Conservation (phyloP, 176 grass and related monocot genomes). For the Sorghum bicolor region DNA sequence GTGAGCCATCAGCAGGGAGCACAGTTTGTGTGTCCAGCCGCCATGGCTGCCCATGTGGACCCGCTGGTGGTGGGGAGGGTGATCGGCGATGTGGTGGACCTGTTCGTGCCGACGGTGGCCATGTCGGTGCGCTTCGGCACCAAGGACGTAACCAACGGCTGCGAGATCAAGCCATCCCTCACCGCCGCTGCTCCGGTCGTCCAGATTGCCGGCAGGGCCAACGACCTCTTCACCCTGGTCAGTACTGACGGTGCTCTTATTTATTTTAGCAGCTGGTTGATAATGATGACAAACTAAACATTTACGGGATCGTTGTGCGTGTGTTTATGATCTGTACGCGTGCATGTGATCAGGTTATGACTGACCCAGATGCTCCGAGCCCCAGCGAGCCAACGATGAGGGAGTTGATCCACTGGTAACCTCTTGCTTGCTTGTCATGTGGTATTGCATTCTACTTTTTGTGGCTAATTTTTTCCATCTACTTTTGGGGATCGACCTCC, state of each 20-base stretch:
- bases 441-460: not conserved
- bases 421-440: not conserved
- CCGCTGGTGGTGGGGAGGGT: slow-evolving; percentile 76
- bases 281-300: not conserved
- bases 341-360: slow-evolving; percentile 58
- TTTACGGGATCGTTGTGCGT: not conserved
- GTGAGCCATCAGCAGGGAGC: not conserved
- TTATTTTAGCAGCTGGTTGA: not conserved
- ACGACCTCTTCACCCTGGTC: slow-evolving; percentile 68
- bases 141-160: slow-evolving; percentile 65
- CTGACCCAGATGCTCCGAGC: slow-evolving; percentile 78
- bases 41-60: slow-evolving; percentile 46
- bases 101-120: slow-evolving; percentile 61
- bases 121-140: slow-evolving; percentile 55
- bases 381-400: slow-evolving; percentile 75
- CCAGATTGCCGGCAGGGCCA: slow-evolving; percentile 40
- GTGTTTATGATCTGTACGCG: not conserved
- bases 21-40: not conserved
- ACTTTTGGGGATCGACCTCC: not conserved
- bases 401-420: slow-evolving; percentile 74
- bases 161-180: slow-evolving; percentile 55
- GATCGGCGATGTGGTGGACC: slow-evolving; percentile 71
- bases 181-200: slow-evolving; percentile 27
- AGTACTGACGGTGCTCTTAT: not conserved
- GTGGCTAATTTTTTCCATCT: not conserved